Evolutionary conservation across 1,284 basidiomycete genomes (phyloP), one percentile per base, ranked within the genome.

Genomic region (Ceratobasidium sp.): DNA sequence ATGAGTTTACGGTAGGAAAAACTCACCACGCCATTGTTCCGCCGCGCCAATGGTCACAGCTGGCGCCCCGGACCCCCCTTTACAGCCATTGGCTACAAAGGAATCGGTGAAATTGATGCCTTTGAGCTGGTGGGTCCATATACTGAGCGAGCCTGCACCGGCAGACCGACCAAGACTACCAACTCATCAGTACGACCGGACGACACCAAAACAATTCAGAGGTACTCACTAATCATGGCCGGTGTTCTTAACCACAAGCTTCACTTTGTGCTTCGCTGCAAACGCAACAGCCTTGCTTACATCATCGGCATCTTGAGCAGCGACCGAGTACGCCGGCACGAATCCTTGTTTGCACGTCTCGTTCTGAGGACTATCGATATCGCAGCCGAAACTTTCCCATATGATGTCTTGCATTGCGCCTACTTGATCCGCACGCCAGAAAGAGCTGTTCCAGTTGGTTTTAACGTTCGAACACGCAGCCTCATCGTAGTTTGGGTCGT

Each of bases 71-170:
- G 38, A 26, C 15, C 62, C 10, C 23, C 3, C 50, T 20, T 7
- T 52, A 26, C 67, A 64, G 5, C 71, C 71, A 17, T 40, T 33
- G 10, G 56, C 52, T 10, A 61, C 61, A 26, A 78, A 78, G 17
- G 48, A 65, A 42, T 78, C 78, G 4, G 64, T 68, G 65, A 78
- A 76, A 4, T 76, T 52, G 10, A 78, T 78, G 78, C 33, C 33
- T 33, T 33, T 33, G 33, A 33, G 33, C 33, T 33, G 33, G 33
- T 33, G 33, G 33, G 33, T 78, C 71, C 52, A 76, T n/a, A 78
- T 76, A 10, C 78, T 68, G 13, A 78, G 52, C 10, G 78, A 67
- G 2, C 73, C 78, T 20, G 64, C 61, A 5, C 71, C 78, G 44
- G 64, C 68, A 44, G 71, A 75, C 33, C 78, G 42, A 23, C 78